A percentile compares a stretch with the other conserved stretches of the same genome.
These are phyloP conservation scores for Epichloe bromicola DNA, from an alignment of 2,329 filamentous ascomycete species.

Conservation along the genomic window DNA sequence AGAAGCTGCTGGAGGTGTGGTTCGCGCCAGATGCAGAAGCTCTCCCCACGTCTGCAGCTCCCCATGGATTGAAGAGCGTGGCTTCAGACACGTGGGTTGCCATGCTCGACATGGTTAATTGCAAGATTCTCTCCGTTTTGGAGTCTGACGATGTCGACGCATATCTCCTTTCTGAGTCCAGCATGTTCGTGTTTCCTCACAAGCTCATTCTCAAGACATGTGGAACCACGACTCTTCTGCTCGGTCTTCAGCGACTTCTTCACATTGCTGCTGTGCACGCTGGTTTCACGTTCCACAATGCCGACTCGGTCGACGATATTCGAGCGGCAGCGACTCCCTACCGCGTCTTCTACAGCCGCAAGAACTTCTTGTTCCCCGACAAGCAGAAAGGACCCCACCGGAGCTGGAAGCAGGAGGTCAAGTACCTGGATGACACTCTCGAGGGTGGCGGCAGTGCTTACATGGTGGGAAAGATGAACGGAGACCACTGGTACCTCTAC, in stretches of 20 bases:
- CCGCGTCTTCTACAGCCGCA: conserved; percentile 95
- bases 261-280: conserved; percentile 81
- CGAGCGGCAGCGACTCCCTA: conserved; percentile 80
- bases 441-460: conserved; percentile 88
- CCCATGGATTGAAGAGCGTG: conserved; percentile 76
- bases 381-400: conserved; percentile 88
- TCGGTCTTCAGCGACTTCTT: conserved; percentile 78
- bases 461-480: conserved; percentile 99
- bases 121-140: conserved; percentile 91
- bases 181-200: conserved; percentile 99
- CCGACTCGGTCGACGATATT: conserved; percentile 51
- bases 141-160: conserved; percentile 90
- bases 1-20: conserved; percentile 98
- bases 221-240: conserved; percentile 86
- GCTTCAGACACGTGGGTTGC: conserved; percentile 77
- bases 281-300: conserved; percentile 75
- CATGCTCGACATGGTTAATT: conserved; percentile 97
- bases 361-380: conserved; percentile 95
- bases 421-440: conserved; percentile 84
- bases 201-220: conserved; percentile 98
- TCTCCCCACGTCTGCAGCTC: conserved; percentile 56
- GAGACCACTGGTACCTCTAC: conserved; percentile 98
- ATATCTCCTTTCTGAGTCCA: conserved; percentile 94
- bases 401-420: conserved; percentile 95
- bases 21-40: conserved; percentile 69